Evolutionary conservation across 805 yeast genomes (phyloP), one percentile per base, ranked within the genome.

Genomic region (Hyphopichia homilentoma): DNA sequence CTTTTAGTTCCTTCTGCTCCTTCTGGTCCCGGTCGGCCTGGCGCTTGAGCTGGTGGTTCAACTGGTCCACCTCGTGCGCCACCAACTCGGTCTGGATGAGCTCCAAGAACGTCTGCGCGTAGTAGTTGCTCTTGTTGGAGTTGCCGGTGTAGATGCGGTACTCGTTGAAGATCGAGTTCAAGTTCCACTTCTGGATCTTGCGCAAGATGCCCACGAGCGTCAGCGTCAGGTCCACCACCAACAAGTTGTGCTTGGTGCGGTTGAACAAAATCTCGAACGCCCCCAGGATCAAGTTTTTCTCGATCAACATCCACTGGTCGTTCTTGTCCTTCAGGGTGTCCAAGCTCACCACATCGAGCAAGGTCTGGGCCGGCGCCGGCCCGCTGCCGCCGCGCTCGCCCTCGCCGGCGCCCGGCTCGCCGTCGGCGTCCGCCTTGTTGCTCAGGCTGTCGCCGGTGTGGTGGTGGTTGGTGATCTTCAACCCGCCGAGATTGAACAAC

Each of bases 161-260:
- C 54, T 90, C 97, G 46, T 81, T 82, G 15, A 88, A 73, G 4
- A 90, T 77, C 13, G 94, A 81, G 16, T 89, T 77, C 51, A 83
- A 82, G 45, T 79, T 81, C 97, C 97, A 90, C 58, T 83, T 83
- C 57, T 86, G 93, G 24, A 89, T 67, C 52, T 82, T 80, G 32
- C 98, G 67, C 21, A 93, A 59, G 2, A 89, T 66, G 0, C 97
- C 96, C 7, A 87, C 75, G 13, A 89, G 69, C 8, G 93, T 77
- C 37, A 83, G 81, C 5, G 89, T 80, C 23, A 83, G 75, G 51
- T 93, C 97, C 15, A 93, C 77, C 9, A 90, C 55, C 27, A 90
- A 61, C 4, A 84, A 54, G 32, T 88, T 88, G 47, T 82, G 79
- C 43, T 81, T 72, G 21, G 61, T 65, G 16, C 72, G 62, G 50